These are phyloP conservation scores for Lactarius hatsudake DNA, from an alignment of 768 basidiomycete species.

Conservation along the genomic window DNA sequence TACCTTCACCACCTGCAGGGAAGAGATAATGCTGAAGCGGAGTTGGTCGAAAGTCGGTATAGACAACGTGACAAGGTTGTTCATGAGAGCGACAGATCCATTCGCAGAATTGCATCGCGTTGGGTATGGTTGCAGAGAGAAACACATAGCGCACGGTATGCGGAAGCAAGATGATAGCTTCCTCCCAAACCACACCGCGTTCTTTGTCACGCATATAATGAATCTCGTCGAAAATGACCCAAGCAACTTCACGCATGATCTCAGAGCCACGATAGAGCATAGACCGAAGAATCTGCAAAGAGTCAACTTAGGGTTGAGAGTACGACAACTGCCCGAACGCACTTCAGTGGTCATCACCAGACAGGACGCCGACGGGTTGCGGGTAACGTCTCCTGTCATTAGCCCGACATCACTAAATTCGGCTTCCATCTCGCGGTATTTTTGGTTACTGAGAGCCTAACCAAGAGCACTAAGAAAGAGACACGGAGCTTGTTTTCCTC, in stretches of 20 bases:
- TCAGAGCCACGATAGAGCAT: conserved; percentile 99
- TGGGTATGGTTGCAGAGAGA: conserved; percentile 97
- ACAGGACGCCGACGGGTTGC: conserved; percentile 95
- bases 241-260: conserved; percentile 99
- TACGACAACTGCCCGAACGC: conserved; percentile 28
- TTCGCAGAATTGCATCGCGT: conserved; percentile 98
- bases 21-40: conserved; percentile 98
- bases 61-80: conserved; percentile 98
- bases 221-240: conserved; percentile 99
- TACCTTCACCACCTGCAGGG: conserved; percentile 94
- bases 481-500: background rate
- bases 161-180: conserved; percentile 95
- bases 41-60: conserved; percentile 98
- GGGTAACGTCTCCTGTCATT: conserved; percentile 99
- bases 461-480: conserved; percentile 23
- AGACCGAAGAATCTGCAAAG: conserved; percentile 83
- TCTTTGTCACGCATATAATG: conserved; percentile 99
- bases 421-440: conserved; percentile 96
- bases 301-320: background rate
- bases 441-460: conserved; percentile 97
- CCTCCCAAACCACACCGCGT: conserved; percentile 99
- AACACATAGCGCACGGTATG: conserved; percentile 97
- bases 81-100: conserved; percentile 98
- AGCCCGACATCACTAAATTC: conserved; percentile 98
- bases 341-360: conserved; percentile 99